These are phyloP conservation scores for Fomitopsis schrenkii DNA, from an alignment of 1,284 basidiomycete species.

Conservation along the genomic window DNA sequence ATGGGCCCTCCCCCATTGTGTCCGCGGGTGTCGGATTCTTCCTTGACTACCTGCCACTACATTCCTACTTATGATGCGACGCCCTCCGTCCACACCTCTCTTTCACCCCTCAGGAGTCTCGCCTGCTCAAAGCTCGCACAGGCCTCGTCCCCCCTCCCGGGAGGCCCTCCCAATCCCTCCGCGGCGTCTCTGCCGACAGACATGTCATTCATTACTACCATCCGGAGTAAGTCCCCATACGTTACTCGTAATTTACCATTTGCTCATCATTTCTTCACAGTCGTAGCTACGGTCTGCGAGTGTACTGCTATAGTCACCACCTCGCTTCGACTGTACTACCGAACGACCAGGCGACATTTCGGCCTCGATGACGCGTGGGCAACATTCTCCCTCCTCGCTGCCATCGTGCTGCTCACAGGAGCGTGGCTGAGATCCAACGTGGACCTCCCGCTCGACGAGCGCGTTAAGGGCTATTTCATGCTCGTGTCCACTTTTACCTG, in stretches of 20 bases:
- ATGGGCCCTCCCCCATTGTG: not conserved
- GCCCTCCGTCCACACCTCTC: not conserved
- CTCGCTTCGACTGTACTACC: constrained; percentile 21
- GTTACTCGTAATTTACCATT: not conserved
- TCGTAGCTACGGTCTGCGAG: constrained; percentile 23
- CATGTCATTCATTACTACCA: constrained; percentile 15
- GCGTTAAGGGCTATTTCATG: constrained; percentile 28
- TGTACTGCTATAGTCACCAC: constrained; percentile 20
- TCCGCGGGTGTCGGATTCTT: not conserved
- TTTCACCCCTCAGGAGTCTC: not conserved
- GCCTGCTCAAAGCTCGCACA: not conserved
- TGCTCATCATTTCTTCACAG: constrained; percentile 1
- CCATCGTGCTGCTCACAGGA: constrained; percentile 19
- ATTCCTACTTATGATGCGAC: not conserved
- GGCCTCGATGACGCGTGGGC: constrained; percentile 30
- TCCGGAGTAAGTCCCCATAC: constrained; percentile 12
- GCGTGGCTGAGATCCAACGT: constrained; percentile 19
- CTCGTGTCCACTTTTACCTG: constrained; percentile 22
- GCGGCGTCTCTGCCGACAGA: not conserved
- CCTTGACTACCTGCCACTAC: not conserved
- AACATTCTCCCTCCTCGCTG: constrained; percentile 17
- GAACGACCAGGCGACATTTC: constrained; percentile 18
- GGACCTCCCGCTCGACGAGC: constrained; percentile 9
- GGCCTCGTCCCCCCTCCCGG: not conserved
- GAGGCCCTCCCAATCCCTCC: not conserved